phyloP scores from a whole-genome alignment of 768 basidiomycete genomes.

The Lactifluus pinguis region DNA sequence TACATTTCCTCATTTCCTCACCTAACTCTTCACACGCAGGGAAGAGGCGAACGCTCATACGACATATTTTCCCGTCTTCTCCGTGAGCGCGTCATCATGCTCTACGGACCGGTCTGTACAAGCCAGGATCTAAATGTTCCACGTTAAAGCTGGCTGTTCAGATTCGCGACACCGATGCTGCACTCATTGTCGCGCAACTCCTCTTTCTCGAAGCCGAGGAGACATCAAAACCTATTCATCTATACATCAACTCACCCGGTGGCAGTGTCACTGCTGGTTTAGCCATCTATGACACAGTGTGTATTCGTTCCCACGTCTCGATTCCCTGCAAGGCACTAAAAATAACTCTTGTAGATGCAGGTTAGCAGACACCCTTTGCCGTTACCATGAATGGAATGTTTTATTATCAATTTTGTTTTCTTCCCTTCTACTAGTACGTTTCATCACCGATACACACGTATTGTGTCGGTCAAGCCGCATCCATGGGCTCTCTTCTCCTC shows the following conservation, averaged over 20 bases:
- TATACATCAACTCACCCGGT: slow-evolving; percentile 96
- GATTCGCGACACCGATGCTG: slow-evolving; percentile 88
- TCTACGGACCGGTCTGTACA: slow-evolving; percentile 75
- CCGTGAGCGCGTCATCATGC: slow-evolving; percentile 90
- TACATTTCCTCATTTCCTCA: slow-evolving; percentile 1
- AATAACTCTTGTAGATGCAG: slow-evolving; percentile 30
- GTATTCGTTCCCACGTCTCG: slow-evolving; percentile 19
- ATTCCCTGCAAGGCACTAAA: neutral
- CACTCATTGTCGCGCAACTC: slow-evolving; percentile 82
- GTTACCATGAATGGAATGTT: neutral
- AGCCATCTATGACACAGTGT: slow-evolving; percentile 95
- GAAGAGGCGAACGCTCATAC: slow-evolving; percentile 82
- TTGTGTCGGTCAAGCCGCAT: slow-evolving; percentile 90
- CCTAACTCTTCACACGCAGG: slow-evolving; percentile 33
- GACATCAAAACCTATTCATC: slow-evolving; percentile 84
- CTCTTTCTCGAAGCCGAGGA: slow-evolving; percentile 96
- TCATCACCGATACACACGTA: slow-evolving; percentile 94
- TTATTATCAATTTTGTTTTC: neutral
- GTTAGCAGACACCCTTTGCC: slow-evolving; percentile 53
- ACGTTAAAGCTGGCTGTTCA: slow-evolving; percentile 26
- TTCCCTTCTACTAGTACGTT: slow-evolving; percentile 48
- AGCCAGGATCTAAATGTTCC: neutral
- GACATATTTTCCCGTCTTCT: slow-evolving; percentile 94
- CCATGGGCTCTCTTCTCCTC: slow-evolving; percentile 91
- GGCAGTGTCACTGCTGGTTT: slow-evolving; percentile 93